Conservation (phyloP, 2,329 filamentous ascomycete species). For the Thermothelomyces thermophilus region DNA sequence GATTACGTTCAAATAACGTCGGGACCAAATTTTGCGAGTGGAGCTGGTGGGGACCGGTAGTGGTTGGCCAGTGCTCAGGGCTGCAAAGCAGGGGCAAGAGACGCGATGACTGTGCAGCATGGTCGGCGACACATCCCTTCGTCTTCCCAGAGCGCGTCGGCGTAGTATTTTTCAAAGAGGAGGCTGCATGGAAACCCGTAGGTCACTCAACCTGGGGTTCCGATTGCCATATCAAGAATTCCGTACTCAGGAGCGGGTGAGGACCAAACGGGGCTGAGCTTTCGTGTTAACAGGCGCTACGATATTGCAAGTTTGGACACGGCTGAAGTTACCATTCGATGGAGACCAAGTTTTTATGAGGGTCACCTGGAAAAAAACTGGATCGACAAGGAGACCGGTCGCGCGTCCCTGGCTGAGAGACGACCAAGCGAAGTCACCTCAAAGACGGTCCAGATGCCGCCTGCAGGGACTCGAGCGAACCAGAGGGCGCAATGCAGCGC, state of each 20-base stretch:
- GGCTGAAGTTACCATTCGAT: not conserved
- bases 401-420: not conserved
- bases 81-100: too few species aligned
- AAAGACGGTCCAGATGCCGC: not conserved
- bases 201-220: too few species aligned
- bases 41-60: slow-evolving; percentile 18
- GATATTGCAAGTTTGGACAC: too few species aligned
- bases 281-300: too few species aligned
- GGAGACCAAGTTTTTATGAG: slow-evolving; percentile 12
- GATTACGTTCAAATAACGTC: slow-evolving; percentile 18
- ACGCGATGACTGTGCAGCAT: too few species aligned
- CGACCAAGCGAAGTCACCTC: slow-evolving; percentile 4
- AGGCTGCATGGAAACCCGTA: too few species aligned
- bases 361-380: slow-evolving; percentile 8
- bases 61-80: not conserved
- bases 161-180: too few species aligned
- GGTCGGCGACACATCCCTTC: too few species aligned
- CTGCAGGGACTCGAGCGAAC: not conserved
- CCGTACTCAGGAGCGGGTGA: too few species aligned
- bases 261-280: too few species aligned
- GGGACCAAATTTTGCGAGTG: slow-evolving; percentile 22
- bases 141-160: too few species aligned
- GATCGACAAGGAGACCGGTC: slow-evolving; percentile 16
- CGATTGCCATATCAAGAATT: too few species aligned
- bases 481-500: not conserved